Evolutionary conservation across 2,329 filamentous ascomycete species (phyloP), one percentile per base, ranked within the genome.

Genomic region (Cyclaneusma minus): DNA sequence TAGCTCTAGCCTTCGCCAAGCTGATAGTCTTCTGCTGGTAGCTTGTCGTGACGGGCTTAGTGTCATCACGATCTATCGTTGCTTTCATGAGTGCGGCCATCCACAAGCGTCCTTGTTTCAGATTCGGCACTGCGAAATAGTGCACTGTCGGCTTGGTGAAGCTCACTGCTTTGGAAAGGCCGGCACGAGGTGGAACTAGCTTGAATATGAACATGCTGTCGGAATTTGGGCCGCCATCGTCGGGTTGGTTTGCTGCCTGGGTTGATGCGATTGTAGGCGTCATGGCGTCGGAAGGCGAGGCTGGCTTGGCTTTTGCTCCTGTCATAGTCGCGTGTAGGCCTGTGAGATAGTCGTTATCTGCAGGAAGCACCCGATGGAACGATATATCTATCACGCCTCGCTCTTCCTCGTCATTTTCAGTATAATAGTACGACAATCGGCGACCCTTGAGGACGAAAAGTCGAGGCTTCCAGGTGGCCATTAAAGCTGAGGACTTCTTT

Each of bases 11-110:
- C 54, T 93, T 93, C 29, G 76, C 68, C 5, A 98, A 68, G 14
- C 80, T 89, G 29, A 98, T 93, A 0, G 89, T 98, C 60, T 92
- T 89, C 48, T 94, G 85, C 47, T 93, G 87, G 54, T 95, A 95
- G 3, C 84, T 93, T 3, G 81, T 89, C 12, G 82, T 84, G 33
- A 93, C 75, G 7, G 77, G 69, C 34, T 78, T 68, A 4, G 68
- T 68, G 43, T 78, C 72, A 40, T 98, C 89, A 33, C 87, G 77
- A 47, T 95, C 87, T 41, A 98, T 98, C 2, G 89, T 98, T 7
- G 89, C 89, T 56, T 98, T 98, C 82, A 98, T 92, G 27, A 98
- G 58, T 5, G 89, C 89, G 4, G 84, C 89, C 89, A 98, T 98
- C 89, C 89, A 98, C 21, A 91, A 58, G 8, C 89, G 73, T 10